A percentile compares a stretch with the other conserved stretches of the same genome.
Conservation (phyloP, 169 alveolate genomes). For the Plasmodium cynomolgi region DNA sequence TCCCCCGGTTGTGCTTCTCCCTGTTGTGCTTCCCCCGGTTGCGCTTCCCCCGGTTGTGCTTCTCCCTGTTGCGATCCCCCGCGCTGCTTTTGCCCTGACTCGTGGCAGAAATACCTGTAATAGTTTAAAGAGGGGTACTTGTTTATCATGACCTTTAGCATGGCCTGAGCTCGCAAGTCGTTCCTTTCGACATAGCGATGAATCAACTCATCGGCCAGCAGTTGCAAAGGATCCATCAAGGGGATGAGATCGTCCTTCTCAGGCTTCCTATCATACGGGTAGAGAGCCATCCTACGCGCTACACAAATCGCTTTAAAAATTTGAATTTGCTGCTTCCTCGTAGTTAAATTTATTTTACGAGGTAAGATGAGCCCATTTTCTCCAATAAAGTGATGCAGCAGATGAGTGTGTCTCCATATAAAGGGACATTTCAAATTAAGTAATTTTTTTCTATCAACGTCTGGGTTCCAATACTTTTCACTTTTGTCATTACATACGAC, state of each 20-base stretch:
- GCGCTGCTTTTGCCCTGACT: background rate
- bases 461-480: conserved; percentile 89
- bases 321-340: conserved; percentile 86
- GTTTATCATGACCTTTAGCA: conserved; percentile 80
- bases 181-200: conserved; percentile 78
- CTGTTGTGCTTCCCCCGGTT: background rate
- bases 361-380: conserved; percentile 88
- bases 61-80: background rate
- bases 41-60: background rate
- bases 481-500: conserved; percentile 73
- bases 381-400: conserved; percentile 85
- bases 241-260: conserved; percentile 84
- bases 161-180: conserved; percentile 87
- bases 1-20: background rate
- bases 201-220: conserved; percentile 84
- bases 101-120: conserved; percentile 75
- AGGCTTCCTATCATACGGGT: conserved; percentile 89
- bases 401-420: conserved; percentile 81
- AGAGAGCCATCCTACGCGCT: conserved; percentile 88
- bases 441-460: conserved; percentile 76
- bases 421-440: conserved; percentile 78
- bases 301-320: conserved; percentile 85
- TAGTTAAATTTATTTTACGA: conserved; percentile 84
- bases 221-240: conserved; percentile 87
- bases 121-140: conserved; percentile 82